Base-by-base conservation (phyloP, 176 grass and related monocot genomes). In the Oryza glumipatula region DNA sequence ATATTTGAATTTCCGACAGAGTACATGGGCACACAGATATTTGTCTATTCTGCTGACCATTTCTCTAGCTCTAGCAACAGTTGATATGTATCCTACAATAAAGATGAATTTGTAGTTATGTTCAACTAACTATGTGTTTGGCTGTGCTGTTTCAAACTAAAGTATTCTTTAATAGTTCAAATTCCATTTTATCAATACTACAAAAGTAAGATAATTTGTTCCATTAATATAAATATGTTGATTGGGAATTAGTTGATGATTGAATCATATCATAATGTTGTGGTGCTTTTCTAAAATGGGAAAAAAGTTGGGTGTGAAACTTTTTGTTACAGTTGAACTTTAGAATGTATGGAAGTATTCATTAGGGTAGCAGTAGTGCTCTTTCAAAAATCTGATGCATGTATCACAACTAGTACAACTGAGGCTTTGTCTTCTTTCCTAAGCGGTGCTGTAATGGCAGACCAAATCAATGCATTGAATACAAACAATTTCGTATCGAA, bases 201-300 rank as follows among this genome's bases (percentile, higher is more conserved):
- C 21, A 61, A 9, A 12, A 61, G 21, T 7, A 61, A 9, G 19
- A 21, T 10, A 61, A 61, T 61, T 61, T 60, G 19, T 3, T 3
- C 7, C 19, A 9, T 83, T 65, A 70, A 21, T 14, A 28, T 11
- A 26, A 26, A 58, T 43, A 47, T 69, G 3, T 76, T 76, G 21
- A 73, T 82, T 21, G 14, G 23, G 11, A 22, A 83, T 56, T 45
- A 68, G 17, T 33, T 54, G 36, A 87, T 80, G 36, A 60, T 15
- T 78, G n/a, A 81, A 61, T 32, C 30, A 32, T 32, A 71, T 58
- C 23, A 21, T 46, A 83, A 21, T 48, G 17, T 74, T 65, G 38
- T 66, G 23, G 11, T 75, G 54, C 45, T 64, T 73, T 65, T 9
- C 4, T 76, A 75, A 16, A 61, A 41, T 11, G 1, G 41, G n/a